These are phyloP conservation scores for Setaria italica DNA, from an alignment of 202 grass and related monocot species.

Conservation along the genomic window DNA sequence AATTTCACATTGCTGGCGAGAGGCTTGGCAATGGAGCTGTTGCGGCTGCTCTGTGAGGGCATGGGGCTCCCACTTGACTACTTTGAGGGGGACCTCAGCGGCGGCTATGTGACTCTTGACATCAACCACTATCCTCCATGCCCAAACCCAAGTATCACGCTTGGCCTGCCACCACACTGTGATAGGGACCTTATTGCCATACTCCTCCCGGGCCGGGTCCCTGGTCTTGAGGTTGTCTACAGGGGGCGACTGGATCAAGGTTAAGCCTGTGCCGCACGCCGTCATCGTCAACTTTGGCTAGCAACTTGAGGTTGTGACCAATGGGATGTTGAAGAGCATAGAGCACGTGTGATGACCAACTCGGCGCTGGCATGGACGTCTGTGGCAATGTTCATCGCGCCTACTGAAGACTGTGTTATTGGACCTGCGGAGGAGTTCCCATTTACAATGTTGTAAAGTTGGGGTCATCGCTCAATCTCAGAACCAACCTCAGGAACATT, in stretches of 20 bases:
- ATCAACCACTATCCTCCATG: conserved; percentile 56
- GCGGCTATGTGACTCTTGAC: conserved; percentile 46
- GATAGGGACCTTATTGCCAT: conserved; percentile 55
- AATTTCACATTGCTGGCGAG: neutral
- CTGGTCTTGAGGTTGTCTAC: conserved; percentile 49
- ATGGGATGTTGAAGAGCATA: conserved; percentile 56
- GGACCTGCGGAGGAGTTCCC: conserved; percentile 40
- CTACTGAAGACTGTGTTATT: conserved; percentile 40
- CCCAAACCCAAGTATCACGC: conserved; percentile 42
- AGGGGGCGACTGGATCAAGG: conserved; percentile 46
- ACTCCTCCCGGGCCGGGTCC: conserved; percentile 42
- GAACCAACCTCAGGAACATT: neutral
- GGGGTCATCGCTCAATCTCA: neutral
- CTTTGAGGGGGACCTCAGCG: conserved; percentile 44
- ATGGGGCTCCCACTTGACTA: conserved; percentile 51
- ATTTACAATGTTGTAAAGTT: conserved; percentile 34
- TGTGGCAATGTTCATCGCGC: conserved; percentile 52
- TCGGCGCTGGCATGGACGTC: conserved; percentile 22
- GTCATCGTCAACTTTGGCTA: conserved; percentile 54
- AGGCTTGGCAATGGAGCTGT: conserved; percentile 13
- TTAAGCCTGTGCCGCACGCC: conserved; percentile 42
- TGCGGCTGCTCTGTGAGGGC: conserved; percentile 44
- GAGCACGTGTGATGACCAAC: conserved; percentile 61
- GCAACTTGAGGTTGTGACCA: conserved; percentile 57
- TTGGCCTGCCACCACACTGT: conserved; percentile 56